A percentile compares a stretch with the other conserved stretches of the same genome.
phyloP scores from a whole-genome alignment of 2,329 filamentous ascomycete species.

The Penicillium digitatum region DNA sequence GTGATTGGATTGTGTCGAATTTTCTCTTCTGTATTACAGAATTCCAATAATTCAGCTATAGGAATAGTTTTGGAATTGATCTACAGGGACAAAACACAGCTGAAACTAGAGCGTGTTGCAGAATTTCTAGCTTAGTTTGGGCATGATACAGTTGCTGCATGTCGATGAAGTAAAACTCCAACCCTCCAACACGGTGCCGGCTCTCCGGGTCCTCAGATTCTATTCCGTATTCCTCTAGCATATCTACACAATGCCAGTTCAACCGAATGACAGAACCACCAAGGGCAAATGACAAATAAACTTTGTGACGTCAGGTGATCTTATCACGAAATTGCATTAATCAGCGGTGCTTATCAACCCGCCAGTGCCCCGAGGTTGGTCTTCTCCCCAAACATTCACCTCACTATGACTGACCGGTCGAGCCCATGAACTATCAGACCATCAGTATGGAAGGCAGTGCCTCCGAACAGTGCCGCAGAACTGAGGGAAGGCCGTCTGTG shows the following conservation, averaged over 20 bases:
- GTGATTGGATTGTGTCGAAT: background rate
- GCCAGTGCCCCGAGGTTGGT: background rate
- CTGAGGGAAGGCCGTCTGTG: slow-evolving; percentile 4
- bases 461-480: slow-evolving; percentile 11
- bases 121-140: background rate
- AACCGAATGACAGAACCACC: background rate
- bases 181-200: background rate
- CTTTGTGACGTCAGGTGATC: slow-evolving; percentile 22
- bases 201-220: background rate
- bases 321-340: slow-evolving; percentile 15
- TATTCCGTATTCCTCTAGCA: no score
- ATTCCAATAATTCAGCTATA: no score
- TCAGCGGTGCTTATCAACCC: slow-evolving; percentile 18
- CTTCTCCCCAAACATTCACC: background rate
- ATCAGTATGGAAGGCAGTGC: slow-evolving; percentile 32
- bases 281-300: background rate
- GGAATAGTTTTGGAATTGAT: background rate
- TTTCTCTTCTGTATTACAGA: no score
- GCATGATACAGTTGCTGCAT: background rate
- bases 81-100: no score
- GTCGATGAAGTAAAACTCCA: background rate
- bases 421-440: slow-evolving; percentile 37
- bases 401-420: slow-evolving; percentile 10
- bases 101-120: background rate
- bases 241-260: background rate